Base-by-base conservation (phyloP, 2,329 filamentous ascomycete species). In the Verticillium albo-atrum region DNA sequence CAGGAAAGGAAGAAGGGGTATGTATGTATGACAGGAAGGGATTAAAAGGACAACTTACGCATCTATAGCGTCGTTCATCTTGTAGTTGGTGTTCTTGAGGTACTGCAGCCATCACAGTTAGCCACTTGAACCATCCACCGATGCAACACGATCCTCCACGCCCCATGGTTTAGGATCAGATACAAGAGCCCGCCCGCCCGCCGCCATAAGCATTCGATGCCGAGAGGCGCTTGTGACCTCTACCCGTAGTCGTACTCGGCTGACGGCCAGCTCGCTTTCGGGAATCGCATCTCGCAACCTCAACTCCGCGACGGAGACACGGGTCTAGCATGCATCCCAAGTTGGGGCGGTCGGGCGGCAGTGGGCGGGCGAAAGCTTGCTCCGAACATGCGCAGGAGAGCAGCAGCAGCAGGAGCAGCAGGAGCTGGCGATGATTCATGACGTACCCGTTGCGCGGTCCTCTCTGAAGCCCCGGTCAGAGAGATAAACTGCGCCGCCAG, bases 51-150 rank as follows among this genome's bases (percentile, higher is more conserved):
- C 42, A 84, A 84, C 83, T 83, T 76, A 86, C 83, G 77, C 72
- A 74, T 86, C 81, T 55, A 84, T 72, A 42, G 83, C 83, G 60
- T 81, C 75, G 59, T 84, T 79, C 6, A 85, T 68, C 67, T 79
- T 81, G 68, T 79, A 85, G 53, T 75, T 74, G 6, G 77, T 68
- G 54, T 72, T 75, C 65, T 78, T 84, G 25, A 82, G 73, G 63
- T 73, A 82, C 81, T 83, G 66, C 52, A 28, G 17, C 51, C 32
- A 55, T 50, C 26, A 34, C 10, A 14, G 25, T 30, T 30, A 53
- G 51, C 25, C 15, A 30, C 14, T 20, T 53, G 14, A 30, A 30
- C 51, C 6, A 47, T 26, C 51, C 4, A 9, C 25, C 26, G 51
- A 28, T 30, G 27, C 5, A 28, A 28, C 26, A 28, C 51, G 6